These are phyloP conservation scores for Lasiodiplodia sp. DNA, from an alignment of 2,329 filamentous ascomycete species.

Conservation along the genomic window DNA sequence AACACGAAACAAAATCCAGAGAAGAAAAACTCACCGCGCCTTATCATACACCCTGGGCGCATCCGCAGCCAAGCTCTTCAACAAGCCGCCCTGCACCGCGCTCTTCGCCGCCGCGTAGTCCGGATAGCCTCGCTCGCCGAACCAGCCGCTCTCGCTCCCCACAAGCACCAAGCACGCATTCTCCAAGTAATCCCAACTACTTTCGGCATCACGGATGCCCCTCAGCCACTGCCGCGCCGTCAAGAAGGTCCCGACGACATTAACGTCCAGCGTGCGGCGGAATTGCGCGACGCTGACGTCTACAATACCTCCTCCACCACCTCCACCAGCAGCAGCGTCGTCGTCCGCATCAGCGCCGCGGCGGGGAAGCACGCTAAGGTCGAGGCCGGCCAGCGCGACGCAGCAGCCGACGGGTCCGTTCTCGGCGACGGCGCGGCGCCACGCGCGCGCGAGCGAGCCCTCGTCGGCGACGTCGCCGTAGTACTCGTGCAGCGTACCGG, in stretches of 20 bases:
- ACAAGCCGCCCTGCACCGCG: conserved; percentile 54
- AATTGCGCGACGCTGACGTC: conserved; percentile 52
- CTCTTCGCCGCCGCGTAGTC: conserved; percentile 56
- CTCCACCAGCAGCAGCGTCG: neutral
- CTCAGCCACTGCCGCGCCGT: conserved; percentile 53
- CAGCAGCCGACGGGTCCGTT: conserved; percentile 50
- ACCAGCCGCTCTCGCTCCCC: conserved; percentile 54
- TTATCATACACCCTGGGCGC: conserved; percentile 46
- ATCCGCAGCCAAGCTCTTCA: conserved; percentile 52
- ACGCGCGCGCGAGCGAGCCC: conserved; percentile 43
- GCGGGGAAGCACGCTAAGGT: conserved; percentile 51
- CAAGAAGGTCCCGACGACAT: conserved; percentile 47
- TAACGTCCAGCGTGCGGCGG: conserved; percentile 51
- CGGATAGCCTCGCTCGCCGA: conserved; percentile 52
- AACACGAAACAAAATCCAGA: neutral
- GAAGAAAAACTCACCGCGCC: conserved; percentile 33
- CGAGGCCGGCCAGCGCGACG: conserved; percentile 54
- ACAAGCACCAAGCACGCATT: conserved; percentile 55
- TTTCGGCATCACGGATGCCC: conserved; percentile 39
- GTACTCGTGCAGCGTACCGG: conserved; percentile 29
- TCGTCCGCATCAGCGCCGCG: conserved; percentile 31
- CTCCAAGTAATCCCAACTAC: conserved; percentile 31
- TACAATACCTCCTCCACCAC: conserved; percentile 40
- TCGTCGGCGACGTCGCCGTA: conserved; percentile 48
- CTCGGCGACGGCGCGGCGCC: conserved; percentile 42